Conservation (phyloP, 2,329 filamentous ascomycete genomes). For the Knoxdaviesia capensis region DNA sequence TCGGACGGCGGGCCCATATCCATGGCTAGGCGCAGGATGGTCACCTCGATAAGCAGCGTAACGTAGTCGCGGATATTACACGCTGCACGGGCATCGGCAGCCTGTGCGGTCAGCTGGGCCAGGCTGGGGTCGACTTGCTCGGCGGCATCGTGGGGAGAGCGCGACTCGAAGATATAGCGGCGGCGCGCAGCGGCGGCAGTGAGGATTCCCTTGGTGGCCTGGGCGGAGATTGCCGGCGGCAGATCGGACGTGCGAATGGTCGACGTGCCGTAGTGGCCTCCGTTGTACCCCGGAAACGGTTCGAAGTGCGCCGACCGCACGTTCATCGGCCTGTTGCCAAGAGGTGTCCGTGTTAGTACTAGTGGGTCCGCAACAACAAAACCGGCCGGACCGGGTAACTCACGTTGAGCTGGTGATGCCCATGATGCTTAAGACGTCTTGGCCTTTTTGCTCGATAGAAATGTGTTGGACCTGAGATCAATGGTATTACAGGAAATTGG, state of each 20-base stretch:
- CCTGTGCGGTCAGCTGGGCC: background rate
- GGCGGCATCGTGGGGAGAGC: background rate
- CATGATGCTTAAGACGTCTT: no score
- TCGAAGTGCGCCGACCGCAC: no score
- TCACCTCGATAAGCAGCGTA: slow-evolving; percentile 3
- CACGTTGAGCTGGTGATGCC: no score
- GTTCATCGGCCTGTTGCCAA: no score
- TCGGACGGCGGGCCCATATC: background rate
- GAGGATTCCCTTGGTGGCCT: slow-evolving; percentile 3
- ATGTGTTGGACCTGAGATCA: no score
- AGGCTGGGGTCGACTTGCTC: background rate
- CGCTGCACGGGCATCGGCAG: slow-evolving; percentile 1
- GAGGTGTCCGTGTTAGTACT: no score
- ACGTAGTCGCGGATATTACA: slow-evolving; percentile 6
- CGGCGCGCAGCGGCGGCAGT: slow-evolving; percentile 3
- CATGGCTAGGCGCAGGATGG: slow-evolving; percentile 1
- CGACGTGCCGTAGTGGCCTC: no score
- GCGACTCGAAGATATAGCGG: slow-evolving; percentile 2
- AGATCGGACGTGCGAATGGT: slow-evolving; percentile 4
- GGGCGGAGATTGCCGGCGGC: slow-evolving; percentile 5
- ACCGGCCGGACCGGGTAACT: no score
- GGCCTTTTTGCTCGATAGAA: no score
- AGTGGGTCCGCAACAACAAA: no score
- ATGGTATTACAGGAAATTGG: no score
- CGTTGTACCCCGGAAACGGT: no score